Evolutionary conservation across 1,139 yeast genomes (phyloP).

Genomic region (Geotrichum carabidarum): DNA sequence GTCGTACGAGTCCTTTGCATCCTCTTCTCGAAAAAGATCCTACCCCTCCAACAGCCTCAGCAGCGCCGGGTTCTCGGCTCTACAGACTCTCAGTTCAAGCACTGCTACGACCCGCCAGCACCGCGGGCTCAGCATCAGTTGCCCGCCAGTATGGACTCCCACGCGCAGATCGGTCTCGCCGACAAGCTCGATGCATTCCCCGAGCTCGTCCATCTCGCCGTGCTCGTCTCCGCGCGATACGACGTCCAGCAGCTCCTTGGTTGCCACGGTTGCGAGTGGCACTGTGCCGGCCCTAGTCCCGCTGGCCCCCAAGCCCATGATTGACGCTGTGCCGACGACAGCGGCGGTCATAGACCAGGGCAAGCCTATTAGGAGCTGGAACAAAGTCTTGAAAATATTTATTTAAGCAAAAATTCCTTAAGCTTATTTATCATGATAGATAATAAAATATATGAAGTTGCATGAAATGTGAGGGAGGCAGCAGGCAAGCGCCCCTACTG

Average conservation of each 20-base stretch:
- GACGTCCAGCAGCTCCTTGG: not conserved
- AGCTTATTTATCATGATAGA: too few relatives aligned
- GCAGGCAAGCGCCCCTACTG: too few relatives aligned
- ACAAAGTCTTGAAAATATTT: constrained; percentile 7
- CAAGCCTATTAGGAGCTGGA: not conserved
- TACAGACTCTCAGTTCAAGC: not conserved
- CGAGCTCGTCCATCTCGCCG: not conserved
- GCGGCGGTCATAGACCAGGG: not conserved
- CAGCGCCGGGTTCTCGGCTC: not conserved
- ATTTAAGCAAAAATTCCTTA: not conserved
- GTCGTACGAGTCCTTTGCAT: constrained; percentile 4
- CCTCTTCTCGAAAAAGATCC: constrained; percentile 1
- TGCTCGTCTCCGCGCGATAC: not conserved
- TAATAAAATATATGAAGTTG: too few relatives aligned
- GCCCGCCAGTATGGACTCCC: not conserved
- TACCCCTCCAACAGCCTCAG: not conserved
- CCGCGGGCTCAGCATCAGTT: not conserved
- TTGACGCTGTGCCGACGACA: not conserved
- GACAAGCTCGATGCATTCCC: not conserved
- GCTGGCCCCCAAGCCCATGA: not conserved
- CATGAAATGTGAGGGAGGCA: too few relatives aligned
- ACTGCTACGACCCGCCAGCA: not conserved
- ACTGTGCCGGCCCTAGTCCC: not conserved
- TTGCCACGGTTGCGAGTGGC: not conserved
- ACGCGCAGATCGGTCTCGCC: not conserved